Evolutionary conservation across 2,329 filamentous ascomycete genomes (phyloP), one percentile per base, ranked within the genome.

Genomic region (Penicillium sp.): DNA sequence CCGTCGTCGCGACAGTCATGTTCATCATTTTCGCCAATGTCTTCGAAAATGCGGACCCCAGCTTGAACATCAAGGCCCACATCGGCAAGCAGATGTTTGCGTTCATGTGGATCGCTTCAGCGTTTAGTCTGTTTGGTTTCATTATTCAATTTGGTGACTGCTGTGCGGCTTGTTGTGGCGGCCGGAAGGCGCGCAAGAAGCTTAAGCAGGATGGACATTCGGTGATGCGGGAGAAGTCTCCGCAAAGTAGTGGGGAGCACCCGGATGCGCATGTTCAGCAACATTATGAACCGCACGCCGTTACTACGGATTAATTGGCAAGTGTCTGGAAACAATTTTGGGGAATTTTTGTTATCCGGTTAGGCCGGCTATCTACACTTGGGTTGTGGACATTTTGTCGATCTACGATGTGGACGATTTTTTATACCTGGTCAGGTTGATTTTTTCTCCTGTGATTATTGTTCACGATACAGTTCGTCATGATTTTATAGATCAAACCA

Each of bases 41-140:
- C 54, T 86, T 96, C 65, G 86, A 86, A 22, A 82, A 82, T 27
- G 76, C 78, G 4, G 86, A 90, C 68, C 82, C 83, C 2, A 86
- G 90, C 56, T 79, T 97, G 52, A 95, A 96, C 73, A 92, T 97
- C 65, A 72, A 77, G 10, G 90, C 88, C 3, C 76, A 82, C 3
- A 78, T 96, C 33, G 92, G 92, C 6, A 76, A 73, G 35, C 82
- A 85, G 63, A 93, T 96, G 89, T 84, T 96, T 67, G 89, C 79
- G 0, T 96, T 96, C 70, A 93, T 96, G 88, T 98, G 93, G 93
- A 83, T 91, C 27, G 90, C 88, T 0, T 83, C 87, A 0, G 84
- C 81, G 0, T 84, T 88, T 58, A 84, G 85, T 1, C 76, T 91
- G 5, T 68, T 93, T 21, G 88, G 88, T 0, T 93, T 90, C 66